These are phyloP conservation scores for Leishmania guyanensis DNA, from an alignment of 208 protist species.

Conservation along the genomic window DNA sequence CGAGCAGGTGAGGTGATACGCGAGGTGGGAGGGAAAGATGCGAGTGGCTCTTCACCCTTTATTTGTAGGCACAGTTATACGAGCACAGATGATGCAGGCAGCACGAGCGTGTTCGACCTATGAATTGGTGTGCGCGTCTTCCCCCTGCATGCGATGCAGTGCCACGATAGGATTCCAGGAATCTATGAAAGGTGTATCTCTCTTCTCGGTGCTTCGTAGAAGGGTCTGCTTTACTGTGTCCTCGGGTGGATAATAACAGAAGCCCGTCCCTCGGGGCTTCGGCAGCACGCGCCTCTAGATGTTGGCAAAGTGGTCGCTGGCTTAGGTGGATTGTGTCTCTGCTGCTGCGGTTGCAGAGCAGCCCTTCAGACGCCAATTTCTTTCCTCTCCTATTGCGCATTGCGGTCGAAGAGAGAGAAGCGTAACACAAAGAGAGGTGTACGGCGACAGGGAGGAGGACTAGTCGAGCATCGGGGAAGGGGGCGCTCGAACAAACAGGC, in stretches of 20 bases:
- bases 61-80: background rate
- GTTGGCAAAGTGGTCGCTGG: background rate
- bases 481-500: background rate
- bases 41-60: background rate
- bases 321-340: background rate
- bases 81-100: background rate
- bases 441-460: too few species aligned
- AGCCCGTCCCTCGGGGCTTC: background rate
- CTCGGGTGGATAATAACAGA: background rate
- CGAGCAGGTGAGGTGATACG: background rate
- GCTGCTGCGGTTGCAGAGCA: background rate
- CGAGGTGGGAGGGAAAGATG: background rate
- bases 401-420: background rate
- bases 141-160: background rate
- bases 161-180: background rate
- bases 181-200: background rate
- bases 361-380: background rate
- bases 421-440: background rate
- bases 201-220: background rate
- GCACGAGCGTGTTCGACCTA: background rate
- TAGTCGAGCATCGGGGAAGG: background rate
- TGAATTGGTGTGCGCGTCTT: background rate
- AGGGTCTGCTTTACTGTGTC: background rate
- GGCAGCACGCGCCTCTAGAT: background rate
- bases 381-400: background rate